Evolutionary conservation across 2,329 filamentous ascomycete genomes (phyloP), one percentile per base, ranked within the genome.

Genomic region (Penicillium sp.): DNA sequence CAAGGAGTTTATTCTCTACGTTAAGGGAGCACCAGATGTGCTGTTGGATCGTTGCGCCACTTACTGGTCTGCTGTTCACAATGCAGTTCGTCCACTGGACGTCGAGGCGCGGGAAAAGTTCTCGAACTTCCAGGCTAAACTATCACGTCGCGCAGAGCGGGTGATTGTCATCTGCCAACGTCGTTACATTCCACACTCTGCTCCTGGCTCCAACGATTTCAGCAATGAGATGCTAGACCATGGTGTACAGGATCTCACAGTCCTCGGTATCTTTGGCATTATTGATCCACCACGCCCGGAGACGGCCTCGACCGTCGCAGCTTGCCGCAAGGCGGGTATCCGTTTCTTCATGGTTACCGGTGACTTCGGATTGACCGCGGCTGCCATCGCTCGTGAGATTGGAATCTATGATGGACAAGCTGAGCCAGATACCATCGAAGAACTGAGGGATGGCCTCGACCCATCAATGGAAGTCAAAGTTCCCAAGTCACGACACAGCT

Each of bases 21-120:
- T 92, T 70, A 92, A 93, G 70, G 89, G 90, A 2, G 90, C 89
- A 0, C 89, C 89, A 0, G 90, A 93, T 66, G 84, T 92, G 25
- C 80, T 93, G 0, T 80, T 93, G 1, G 78, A 80, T 1, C 80
- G 87, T 49, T 90, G 89, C 69, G 80, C 81, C 0, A 80, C 80
- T 21, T 86, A 87, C 59, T 80, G 70, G 69, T 76, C 87, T 10
- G 80, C 79, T n/a, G 75, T 81, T 6, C 79, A 84, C 12, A 87
- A 87, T 19, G 77, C 80, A 3, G 73, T 81, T 1, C 76, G 80
- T 51, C 71, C 75, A 7, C 76, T 92, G 10, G 82, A 84, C 48
- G 69, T 75, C 4, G 67, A 72, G 0, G 79, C 78, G 38, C 76
- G 76, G 10, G 70, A 73, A 0, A 75, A 77, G 7, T 80, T 90